phyloP scores from a whole-genome alignment of 2,329 filamentous ascomycete species.

The Paraconiothyrium brasiliense region DNA sequence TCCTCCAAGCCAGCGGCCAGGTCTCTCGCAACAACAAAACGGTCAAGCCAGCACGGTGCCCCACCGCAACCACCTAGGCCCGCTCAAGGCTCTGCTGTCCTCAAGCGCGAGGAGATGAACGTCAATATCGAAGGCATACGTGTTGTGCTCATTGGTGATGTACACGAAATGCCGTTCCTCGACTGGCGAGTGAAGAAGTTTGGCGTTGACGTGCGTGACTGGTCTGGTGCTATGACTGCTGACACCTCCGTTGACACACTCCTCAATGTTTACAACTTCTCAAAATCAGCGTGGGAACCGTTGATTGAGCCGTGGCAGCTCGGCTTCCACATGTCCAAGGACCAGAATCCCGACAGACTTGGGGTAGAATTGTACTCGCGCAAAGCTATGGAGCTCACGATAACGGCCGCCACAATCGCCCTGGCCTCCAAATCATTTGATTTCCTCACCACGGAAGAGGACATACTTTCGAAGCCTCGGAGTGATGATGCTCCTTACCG shows the following conservation, averaged over 20 bases:
- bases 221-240: conserved; percentile 86
- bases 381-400: conserved; percentile 88
- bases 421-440: conserved; percentile 91
- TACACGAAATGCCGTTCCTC: conserved; percentile 93
- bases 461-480: conserved; percentile 91
- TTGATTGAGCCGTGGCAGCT: conserved; percentile 95
- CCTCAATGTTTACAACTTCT: conserved; percentile 98
- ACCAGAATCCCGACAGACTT: conserved; percentile 76
- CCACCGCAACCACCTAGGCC: conserved; percentile 64
- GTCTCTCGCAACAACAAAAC: conserved; percentile 56
- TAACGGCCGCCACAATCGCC: conserved; percentile 94
- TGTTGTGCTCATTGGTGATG: conserved; percentile 91
- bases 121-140: conserved; percentile 87
- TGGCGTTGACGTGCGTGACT: conserved; percentile 83
- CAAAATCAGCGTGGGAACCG: conserved; percentile 98
- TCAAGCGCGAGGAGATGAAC: conserved; percentile 82
- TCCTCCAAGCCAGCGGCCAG: conserved; percentile 58
- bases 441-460: conserved; percentile 87
- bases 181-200: conserved; percentile 95
- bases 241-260: conserved; percentile 93
- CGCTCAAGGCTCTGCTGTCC: conserved; percentile 58
- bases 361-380: conserved; percentile 87
- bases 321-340: conserved; percentile 86
- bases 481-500: conserved; percentile 91
- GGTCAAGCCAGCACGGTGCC: conserved; percentile 62